A percentile compares a stretch with the other conserved stretches of the same genome.
phyloP scores from a whole-genome alignment of 2,329 filamentous ascomycete genomes.

The Blastomyces percursus region DNA sequence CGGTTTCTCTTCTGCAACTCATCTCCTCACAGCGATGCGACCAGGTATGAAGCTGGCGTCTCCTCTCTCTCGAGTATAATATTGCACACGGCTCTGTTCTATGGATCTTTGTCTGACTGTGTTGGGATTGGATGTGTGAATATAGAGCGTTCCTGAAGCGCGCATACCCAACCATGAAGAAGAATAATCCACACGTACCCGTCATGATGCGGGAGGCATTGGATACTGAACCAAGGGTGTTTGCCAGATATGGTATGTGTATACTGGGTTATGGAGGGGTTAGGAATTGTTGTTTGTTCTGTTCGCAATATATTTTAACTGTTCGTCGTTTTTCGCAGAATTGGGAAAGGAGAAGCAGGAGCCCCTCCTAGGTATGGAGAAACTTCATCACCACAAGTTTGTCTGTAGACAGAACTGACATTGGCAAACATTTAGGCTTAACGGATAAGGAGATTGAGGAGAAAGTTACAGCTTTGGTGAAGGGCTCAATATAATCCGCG shows the following conservation, averaged over 20 bases:
- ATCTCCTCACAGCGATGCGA: slow-evolving; percentile 76
- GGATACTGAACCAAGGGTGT: slow-evolving; percentile 74
- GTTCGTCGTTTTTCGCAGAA: slow-evolving; percentile 34
- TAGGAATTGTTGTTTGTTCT: background rate
- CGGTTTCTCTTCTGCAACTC: slow-evolving; percentile 97
- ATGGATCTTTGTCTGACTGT: background rate
- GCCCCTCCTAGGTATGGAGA: slow-evolving; percentile 45
- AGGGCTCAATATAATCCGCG: slow-evolving; percentile 26
- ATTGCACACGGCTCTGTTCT: background rate
- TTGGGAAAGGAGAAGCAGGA: slow-evolving; percentile 58
- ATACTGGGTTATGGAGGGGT: background rate
- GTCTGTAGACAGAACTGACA: slow-evolving; percentile 11
- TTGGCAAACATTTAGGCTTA: slow-evolving; percentile 39
- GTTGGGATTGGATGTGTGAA: background rate
- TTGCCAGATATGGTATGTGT: slow-evolving; percentile 75
- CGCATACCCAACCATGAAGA: slow-evolving; percentile 98
- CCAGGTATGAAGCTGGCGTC: slow-evolving; percentile 50
- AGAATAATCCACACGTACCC: slow-evolving; percentile 87
- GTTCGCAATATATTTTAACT: background rate
- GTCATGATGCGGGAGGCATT: slow-evolving; percentile 90
- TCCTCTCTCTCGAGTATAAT: background rate
- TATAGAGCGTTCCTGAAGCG: slow-evolving; percentile 68
- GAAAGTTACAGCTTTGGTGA: slow-evolving; percentile 53
- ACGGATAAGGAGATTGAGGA: slow-evolving; percentile 61
- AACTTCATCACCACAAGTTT: background rate